phyloP scores from a whole-genome alignment of 768 basidiomycete genomes.

The Tylopilus sp. region DNA sequence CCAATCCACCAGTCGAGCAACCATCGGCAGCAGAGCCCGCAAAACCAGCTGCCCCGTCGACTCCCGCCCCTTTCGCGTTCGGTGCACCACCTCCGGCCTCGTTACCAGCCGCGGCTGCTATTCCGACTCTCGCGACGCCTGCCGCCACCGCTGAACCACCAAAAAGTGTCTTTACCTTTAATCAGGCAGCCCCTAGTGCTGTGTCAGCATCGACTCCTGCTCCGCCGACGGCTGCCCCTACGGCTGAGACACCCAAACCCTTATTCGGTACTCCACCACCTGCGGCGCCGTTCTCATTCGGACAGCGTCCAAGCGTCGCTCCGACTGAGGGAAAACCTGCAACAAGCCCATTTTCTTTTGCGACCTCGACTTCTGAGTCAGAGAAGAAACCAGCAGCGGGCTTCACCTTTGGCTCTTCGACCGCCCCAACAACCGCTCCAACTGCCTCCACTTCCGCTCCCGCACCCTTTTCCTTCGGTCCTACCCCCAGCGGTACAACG shows the following conservation, averaged over 20 bases:
- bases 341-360: conserved; percentile 25
- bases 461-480: conserved; percentile 46
- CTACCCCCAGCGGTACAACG: conserved; percentile 33
- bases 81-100: conserved; percentile 18
- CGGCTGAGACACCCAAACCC: conserved; percentile 41
- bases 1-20: conserved; percentile 9
- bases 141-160: conserved; percentile 24
- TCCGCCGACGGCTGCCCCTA: conserved; percentile 6
- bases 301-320: conserved; percentile 24
- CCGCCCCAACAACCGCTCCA: conserved; percentile 33
- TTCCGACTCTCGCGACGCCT: conserved; percentile 10
- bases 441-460: conserved; percentile 27
- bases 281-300: conserved; percentile 44
- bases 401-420: conserved; percentile 44
- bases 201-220: conserved; percentile 7
- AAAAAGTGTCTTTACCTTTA: conserved; percentile 34
- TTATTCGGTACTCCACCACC: conserved; percentile 35
- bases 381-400: conserved; percentile 35
- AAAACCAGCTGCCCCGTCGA: conserved; percentile 8
- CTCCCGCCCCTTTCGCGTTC: conserved; percentile 25
- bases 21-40: conserved; percentile 1
- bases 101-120: neutral
- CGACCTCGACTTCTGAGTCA: conserved; percentile 32
- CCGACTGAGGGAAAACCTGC: conserved; percentile 23
- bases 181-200: conserved; percentile 15